phyloP scores from a whole-genome alignment of 2,329 filamentous ascomycete genomes.

The Neofusicoccum parvum region DNA sequence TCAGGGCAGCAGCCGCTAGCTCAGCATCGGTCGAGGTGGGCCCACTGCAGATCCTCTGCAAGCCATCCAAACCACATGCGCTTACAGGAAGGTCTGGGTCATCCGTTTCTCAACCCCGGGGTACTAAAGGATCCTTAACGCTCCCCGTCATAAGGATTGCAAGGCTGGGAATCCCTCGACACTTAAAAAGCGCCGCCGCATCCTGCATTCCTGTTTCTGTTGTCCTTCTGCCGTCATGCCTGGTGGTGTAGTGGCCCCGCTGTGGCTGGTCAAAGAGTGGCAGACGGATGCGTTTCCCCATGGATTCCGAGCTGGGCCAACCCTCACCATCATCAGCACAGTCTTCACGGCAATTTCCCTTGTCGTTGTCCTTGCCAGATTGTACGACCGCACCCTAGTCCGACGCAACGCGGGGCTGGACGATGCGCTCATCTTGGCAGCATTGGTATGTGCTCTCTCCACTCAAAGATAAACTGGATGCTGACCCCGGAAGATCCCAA shows the following conservation, averaged over 20 bases:
- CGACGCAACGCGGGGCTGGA: background rate
- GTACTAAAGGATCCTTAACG: no score
- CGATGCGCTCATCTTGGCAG: background rate
- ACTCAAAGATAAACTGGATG: no score
- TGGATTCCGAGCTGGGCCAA: background rate
- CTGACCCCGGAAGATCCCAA: background rate
- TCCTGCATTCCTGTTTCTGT: no score
- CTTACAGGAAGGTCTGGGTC: no score
- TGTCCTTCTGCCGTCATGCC: background rate
- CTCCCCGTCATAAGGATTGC: no score
- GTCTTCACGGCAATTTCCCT: background rate
- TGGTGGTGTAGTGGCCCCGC: background rate
- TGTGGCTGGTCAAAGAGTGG: slow-evolving; percentile 1
- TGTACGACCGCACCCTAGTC: background rate
- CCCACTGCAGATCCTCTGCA: no score
- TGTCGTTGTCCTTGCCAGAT: background rate
- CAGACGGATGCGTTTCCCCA: slow-evolving; percentile 1
- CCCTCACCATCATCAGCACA: background rate
- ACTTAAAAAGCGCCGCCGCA: no score
- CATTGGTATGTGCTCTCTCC: background rate
- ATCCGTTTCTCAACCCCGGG: no score
- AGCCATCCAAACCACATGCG: no score
- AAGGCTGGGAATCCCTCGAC: no score
- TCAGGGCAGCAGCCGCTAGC: no score
- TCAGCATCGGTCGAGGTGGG: no score